Conservation (phyloP, 1,139 yeast species). For the Suhomyces wounanorum region DNA sequence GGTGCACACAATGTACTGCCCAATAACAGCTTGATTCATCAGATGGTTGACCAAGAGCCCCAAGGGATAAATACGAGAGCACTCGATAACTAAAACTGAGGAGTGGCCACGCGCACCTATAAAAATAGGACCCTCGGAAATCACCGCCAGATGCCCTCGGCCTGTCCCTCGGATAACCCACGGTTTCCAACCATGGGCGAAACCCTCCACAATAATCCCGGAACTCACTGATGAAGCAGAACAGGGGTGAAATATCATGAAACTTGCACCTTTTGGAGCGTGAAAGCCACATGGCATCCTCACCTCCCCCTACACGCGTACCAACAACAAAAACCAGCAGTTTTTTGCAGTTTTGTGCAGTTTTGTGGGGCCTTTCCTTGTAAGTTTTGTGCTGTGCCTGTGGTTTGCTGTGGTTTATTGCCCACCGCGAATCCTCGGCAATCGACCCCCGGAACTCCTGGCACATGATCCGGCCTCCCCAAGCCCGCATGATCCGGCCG, state of each 20-base stretch:
- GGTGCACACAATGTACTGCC: no score
- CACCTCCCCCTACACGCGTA: no score
- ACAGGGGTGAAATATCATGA: no score
- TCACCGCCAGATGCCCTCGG: neutral
- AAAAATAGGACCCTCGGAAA: neutral
- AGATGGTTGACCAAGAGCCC: no score
- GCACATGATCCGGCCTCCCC: neutral
- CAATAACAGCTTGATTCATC: no score
- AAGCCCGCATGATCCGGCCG: neutral
- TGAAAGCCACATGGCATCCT: no score
- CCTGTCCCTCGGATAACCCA: neutral
- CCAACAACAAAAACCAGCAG: no score
- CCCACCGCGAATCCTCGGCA: neutral
- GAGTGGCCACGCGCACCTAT: neutral
- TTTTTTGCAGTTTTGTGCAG: no score
- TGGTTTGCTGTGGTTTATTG: neutral
- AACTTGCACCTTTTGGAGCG: no score
- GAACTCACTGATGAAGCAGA: no score
- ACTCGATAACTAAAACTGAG: neutral
- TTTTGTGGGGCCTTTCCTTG: neutral
- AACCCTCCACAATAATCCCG: no score
- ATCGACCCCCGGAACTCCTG: slow-evolving; percentile 2
- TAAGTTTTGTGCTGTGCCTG: neutral
- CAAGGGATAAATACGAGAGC: neutral
- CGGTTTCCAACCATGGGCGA: no score